Base-by-base conservation (phyloP, 2,329 filamentous ascomycete species). In the Diplocarpon rosae region DNA sequence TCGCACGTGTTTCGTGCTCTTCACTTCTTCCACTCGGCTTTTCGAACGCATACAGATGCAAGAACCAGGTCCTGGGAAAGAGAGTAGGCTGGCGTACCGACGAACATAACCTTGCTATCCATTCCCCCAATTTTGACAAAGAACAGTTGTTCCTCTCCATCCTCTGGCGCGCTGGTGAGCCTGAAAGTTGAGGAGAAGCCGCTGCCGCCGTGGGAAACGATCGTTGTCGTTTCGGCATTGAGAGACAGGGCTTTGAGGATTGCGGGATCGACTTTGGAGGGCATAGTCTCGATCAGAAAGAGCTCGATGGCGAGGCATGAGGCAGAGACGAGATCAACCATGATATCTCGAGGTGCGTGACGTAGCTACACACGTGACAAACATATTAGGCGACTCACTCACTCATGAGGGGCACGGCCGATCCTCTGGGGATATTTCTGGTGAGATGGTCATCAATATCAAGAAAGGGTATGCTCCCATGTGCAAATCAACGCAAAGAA, bases 51-150 rank as follows among this genome's bases (percentile, higher is more conserved):
- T 12, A 9, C 7, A 4, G 20, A 2, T 37, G 10, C 8, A 9
- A n/a, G 35, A 24, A 9, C 11, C 14, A 4, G 14, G 27, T 11
- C 16, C 42, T 8, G 14, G 16, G 28, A 39, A 1, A 1, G 14
- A 31, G 8, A 60, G 7, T 34, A 4, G 24, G n/a, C 17, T 15
- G 13, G 47, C 39, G 33, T 44, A 79, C 79, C 83, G 63, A 69
- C 66, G 58, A 89, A 88, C 83, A 89, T 89, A 30, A 71, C 52
- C 37, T 75, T 72, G 0, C 81, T 73, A 14, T 74, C 71, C 2
- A 65, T 59, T 0, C 80, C 81, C 0, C 78, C 80, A 0, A 73
- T 85, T 64, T 90, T 89, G 63, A 89, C 74, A 60, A 89, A 90
- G 56, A 74, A 88, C n/a, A 51, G 20, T 37, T 53, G 58, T 41